Evolutionary conservation across 192 early-diverging fungal species (phyloP).

Genomic region (Chytriomyces sp.): DNA sequence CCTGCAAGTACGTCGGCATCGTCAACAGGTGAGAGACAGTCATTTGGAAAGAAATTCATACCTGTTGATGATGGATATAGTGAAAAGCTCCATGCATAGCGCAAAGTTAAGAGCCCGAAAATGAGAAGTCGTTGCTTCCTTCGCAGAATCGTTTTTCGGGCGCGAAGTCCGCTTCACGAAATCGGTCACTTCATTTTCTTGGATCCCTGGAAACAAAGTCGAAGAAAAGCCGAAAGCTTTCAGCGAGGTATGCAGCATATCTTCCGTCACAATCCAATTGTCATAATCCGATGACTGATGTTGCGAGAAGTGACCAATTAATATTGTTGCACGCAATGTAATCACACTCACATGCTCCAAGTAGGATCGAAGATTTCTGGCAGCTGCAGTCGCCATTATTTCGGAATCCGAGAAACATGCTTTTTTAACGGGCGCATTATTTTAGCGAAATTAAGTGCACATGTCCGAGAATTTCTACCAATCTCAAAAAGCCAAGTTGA

Average conservation of each 20-base stretch:
- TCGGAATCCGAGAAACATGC: slow-evolving; percentile 23
- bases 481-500: slow-evolving; percentile 23
- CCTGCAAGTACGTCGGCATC: background rate
- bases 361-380: slow-evolving; percentile 6
- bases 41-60: slow-evolving; percentile 1
- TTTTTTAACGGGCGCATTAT: background rate
- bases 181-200: background rate
- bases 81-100: slow-evolving; percentile 28
- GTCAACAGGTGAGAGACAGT: background rate
- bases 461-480: background rate
- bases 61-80: slow-evolving; percentile 18
- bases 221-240: slow-evolving; percentile 6
- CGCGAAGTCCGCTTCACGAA: slow-evolving; percentile 4
- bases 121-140: background rate
- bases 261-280: slow-evolving; percentile 13
- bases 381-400: slow-evolving; percentile 17
- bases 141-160: background rate
- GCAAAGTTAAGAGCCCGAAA: slow-evolving; percentile 25
- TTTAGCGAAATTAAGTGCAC: background rate
- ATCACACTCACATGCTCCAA: slow-evolving; percentile 12
- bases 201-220: background rate
- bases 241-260: slow-evolving; percentile 3
- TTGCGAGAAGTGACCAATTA: too few relatives aligned
- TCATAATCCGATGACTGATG: background rate
- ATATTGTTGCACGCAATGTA: too few relatives aligned